Conservation (phyloP, 768 basidiomycete genomes). For the Calvatia gigantea region DNA sequence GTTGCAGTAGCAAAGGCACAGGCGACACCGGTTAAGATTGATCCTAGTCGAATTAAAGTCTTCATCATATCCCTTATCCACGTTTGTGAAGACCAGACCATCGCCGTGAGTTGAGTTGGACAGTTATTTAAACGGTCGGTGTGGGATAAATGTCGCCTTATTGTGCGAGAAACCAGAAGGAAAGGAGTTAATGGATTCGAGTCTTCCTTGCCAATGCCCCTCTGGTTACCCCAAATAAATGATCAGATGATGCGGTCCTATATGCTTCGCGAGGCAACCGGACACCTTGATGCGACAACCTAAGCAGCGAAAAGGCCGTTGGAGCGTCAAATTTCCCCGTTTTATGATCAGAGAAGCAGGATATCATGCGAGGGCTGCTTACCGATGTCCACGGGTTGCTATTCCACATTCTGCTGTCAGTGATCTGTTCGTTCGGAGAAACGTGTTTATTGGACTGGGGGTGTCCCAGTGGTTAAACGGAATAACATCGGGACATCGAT, state of each 20-base stretch:
- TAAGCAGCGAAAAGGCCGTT: background rate
- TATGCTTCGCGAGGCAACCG: background rate
- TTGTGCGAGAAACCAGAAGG: background rate
- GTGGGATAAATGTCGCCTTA: slow-evolving; percentile 4
- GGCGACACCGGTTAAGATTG: background rate
- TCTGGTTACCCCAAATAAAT: background rate
- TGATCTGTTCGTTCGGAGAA: background rate
- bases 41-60: background rate
- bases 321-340: slow-evolving; percentile 1
- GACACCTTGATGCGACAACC: background rate
- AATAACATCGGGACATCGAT: background rate
- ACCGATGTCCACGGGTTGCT: slow-evolving; percentile 1
- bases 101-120: background rate
- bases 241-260: background rate
- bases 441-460: background rate
- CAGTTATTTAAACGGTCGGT: background rate
- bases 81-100: background rate
- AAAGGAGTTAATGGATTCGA: background rate
- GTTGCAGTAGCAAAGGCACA: background rate
- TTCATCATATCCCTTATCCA: background rate
- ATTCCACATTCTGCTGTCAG: background rate
- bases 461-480: background rate
- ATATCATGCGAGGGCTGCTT: background rate
- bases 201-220: background rate
- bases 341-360: background rate